Percentiles rank a stretch among this genome's conserved stretches.
phyloP scores from a whole-genome alignment of 495 filamentous ascomycete species.

The Cercophora newfieldiana region DNA sequence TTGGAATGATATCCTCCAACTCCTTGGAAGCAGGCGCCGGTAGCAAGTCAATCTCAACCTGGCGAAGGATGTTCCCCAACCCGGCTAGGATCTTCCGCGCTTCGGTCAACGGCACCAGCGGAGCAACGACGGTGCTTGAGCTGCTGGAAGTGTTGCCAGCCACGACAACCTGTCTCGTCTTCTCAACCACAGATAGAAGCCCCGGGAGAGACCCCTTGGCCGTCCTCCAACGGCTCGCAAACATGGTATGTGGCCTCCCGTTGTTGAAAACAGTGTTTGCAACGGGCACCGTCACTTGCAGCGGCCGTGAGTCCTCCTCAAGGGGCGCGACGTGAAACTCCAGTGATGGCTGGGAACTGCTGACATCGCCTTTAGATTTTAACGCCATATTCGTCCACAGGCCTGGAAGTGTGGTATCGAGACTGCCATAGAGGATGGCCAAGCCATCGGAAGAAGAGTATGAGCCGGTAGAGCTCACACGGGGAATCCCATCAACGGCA shows the following conservation, averaged over 20 bases:
- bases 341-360: constrained; percentile 12
- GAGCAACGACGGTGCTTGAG: constrained; percentile 37
- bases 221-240: constrained; percentile 56
- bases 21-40: constrained; percentile 71
- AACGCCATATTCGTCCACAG: constrained; percentile 24
- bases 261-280: constrained; percentile 78
- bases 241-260: constrained; percentile 62
- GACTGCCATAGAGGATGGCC: constrained; percentile 39
- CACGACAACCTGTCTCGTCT: background rate
- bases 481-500: constrained; percentile 40
- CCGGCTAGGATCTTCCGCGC: constrained; percentile 63
- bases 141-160: background rate
- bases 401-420: constrained; percentile 34
- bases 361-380: background rate
- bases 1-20: constrained; percentile 65
- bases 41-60: constrained; percentile 53
- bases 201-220: constrained; percentile 12
- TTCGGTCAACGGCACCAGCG: constrained; percentile 64
- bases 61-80: constrained; percentile 82
- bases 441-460: constrained; percentile 39
- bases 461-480: constrained; percentile 9
- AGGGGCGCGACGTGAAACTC: constrained; percentile 18
- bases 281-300: constrained; percentile 57
- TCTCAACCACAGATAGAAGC: constrained; percentile 14
- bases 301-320: constrained; percentile 14